A percentile compares a stretch with the other conserved stretches of the same genome.
These are phyloP conservation scores for Mycosarcoma mackinlayi DNA, from an alignment of 1,284 basidiomycete species.

Conservation along the genomic window DNA sequence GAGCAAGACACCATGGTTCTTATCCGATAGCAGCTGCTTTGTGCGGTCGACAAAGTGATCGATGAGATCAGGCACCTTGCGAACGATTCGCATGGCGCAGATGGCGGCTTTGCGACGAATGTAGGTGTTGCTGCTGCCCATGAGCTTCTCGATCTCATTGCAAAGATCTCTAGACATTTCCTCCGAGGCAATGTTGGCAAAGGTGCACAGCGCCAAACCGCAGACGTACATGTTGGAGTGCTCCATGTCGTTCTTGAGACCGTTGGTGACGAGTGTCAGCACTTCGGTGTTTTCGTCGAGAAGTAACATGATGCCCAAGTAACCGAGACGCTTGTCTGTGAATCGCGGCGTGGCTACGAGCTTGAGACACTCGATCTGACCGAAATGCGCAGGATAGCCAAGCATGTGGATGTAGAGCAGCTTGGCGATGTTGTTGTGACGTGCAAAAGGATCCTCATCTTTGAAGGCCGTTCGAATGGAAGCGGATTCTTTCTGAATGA, in stretches of 20 bases:
- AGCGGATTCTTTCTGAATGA: conserved; percentile 98
- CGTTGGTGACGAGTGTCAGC: conserved; percentile 96
- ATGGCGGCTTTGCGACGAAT: conserved; percentile 99
- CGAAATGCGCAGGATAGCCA: conserved; percentile 98
- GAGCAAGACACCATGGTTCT: conserved; percentile 95
- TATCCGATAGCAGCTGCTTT: conserved; percentile 89
- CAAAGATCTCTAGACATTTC: conserved; percentile 67
- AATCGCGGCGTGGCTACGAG: conserved; percentile 98
- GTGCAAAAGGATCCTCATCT: conserved; percentile 82
- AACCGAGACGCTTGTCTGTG: conserved; percentile 95
- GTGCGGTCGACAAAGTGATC: conserved; percentile 92
- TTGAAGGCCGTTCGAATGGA: conserved; percentile 97
- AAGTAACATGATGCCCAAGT: conserved; percentile 96
- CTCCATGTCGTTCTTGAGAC: conserved; percentile 99
- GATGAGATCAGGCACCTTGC: conserved; percentile 94
- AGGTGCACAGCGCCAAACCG: conserved; percentile 95
- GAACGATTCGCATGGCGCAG: conserved; percentile 94
- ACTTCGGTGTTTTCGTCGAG: conserved; percentile 99
- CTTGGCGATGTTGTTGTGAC: conserved; percentile 98
- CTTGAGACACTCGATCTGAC: conserved; percentile 99
- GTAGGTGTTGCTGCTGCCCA: conserved; percentile 97
- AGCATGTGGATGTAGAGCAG: conserved; percentile 99
- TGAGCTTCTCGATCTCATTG: conserved; percentile 90
- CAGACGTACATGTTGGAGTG: conserved; percentile 99
- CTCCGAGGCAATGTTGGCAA: conserved; percentile 98